Evolutionary conservation across 2,329 filamentous ascomycete genomes (phyloP).

Genomic region (Phyllosticta ampelicida): DNA sequence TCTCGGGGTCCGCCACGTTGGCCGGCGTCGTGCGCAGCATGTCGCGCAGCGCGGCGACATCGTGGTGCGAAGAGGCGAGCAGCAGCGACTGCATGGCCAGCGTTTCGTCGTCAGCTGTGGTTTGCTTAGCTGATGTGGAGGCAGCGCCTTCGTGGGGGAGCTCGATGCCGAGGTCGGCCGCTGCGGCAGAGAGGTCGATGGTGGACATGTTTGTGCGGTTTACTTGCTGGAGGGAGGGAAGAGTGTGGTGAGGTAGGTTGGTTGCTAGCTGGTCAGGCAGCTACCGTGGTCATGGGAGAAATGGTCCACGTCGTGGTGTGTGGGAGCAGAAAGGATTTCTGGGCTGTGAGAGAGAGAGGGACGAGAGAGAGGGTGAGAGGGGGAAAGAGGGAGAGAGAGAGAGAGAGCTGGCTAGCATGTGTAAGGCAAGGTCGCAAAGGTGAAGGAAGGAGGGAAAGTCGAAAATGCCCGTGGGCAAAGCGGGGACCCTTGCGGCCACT

Average conservation of each 20-base stretch:
- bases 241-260: too few species aligned
- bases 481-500: background rate
- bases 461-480: background rate
- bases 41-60: conserved; percentile 55
- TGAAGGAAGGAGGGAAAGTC: background rate
- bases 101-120: background rate
- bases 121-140: background rate
- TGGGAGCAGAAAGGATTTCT: too few species aligned
- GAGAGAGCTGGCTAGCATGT: background rate
- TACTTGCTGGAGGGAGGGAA: background rate
- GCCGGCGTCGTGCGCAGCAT: conserved; percentile 55
- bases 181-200: background rate
- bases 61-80: conserved; percentile 55
- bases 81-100: conserved; percentile 47
- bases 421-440: background rate
- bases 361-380: background rate
- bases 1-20: conserved; percentile 72
- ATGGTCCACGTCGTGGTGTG: too few species aligned
- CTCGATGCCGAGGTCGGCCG: background rate
- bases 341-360: too few species aligned
- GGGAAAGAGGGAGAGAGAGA: background rate
- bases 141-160: background rate
- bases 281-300: too few species aligned
- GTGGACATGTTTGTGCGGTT: background rate
- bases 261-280: too few species aligned